phyloP scores from a whole-genome alignment of 2,329 filamentous ascomycete genomes.

The Talaromyces sp. region DNA sequence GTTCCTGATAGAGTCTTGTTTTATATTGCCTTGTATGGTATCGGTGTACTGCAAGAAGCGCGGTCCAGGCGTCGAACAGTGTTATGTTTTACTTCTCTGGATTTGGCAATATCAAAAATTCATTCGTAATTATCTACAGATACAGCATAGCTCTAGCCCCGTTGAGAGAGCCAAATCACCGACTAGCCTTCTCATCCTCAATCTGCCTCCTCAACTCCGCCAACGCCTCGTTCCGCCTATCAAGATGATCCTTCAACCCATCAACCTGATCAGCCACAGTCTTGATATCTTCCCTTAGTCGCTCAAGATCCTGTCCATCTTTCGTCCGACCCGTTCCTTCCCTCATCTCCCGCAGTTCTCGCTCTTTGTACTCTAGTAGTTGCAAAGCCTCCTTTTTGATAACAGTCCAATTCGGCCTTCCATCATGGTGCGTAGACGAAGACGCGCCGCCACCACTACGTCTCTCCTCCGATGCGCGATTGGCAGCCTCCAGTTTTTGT shows the following conservation, averaged over 20 bases:
- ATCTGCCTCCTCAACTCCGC: constrained; percentile 76
- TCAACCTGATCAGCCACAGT: constrained; percentile 94
- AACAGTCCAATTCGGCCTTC: constrained; percentile 79
- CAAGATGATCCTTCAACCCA: constrained; percentile 78
- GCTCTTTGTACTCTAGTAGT: constrained; percentile 87
- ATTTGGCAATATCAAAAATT: background rate
- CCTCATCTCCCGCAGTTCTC: constrained; percentile 71
- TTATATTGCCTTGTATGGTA: background rate
- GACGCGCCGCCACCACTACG: constrained; percentile 37
- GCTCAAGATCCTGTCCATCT: constrained; percentile 69
- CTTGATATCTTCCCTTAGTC: constrained; percentile 78
- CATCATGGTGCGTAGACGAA: constrained; percentile 49
- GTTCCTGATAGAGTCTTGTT: background rate
- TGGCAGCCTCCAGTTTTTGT: constrained; percentile 78
- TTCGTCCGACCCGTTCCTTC: constrained; percentile 53
- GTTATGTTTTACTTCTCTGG: too few relatives aligned
- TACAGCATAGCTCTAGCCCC: background rate
- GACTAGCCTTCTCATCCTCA: constrained; percentile 72
- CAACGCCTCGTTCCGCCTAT: constrained; percentile 70
- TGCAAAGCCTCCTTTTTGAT: constrained; percentile 94
- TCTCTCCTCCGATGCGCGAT: constrained; percentile 65
- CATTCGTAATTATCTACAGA: constrained; percentile 18
- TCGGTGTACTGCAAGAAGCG: background rate
- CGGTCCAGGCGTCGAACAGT: background rate
- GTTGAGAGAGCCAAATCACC: constrained; percentile 23